A percentile compares a stretch with the other conserved stretches of the same genome.
These are phyloP conservation scores for Sanchytrium tribonematis DNA, from an alignment of 371 early-diverging fungal species.

Conservation along the genomic window DNA sequence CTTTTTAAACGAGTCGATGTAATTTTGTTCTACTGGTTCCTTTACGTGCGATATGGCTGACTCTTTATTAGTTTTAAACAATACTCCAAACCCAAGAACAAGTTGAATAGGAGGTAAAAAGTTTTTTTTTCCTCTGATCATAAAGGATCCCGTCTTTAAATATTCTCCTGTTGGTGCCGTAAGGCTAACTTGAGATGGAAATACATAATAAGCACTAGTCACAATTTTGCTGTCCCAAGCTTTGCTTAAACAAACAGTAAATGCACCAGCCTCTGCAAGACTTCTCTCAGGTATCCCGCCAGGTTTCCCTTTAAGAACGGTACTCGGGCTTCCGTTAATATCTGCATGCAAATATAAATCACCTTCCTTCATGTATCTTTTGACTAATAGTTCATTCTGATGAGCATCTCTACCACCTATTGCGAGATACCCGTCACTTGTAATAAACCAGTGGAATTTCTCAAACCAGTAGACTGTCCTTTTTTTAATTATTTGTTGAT, in stretches of 20 bases:
- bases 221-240: constrained; percentile 96
- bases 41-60: background rate
- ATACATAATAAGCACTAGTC: constrained; percentile 86
- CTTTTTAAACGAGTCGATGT: background rate
- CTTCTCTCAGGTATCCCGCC: constrained; percentile 21
- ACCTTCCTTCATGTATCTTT: constrained; percentile 23
- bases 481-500: background rate
- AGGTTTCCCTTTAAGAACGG: constrained; percentile 43
- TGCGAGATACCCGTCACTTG: constrained; percentile 73
- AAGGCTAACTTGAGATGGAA: constrained; percentile 66
- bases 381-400: constrained; percentile 89
- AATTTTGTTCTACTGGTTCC: background rate
- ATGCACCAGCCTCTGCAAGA: constrained; percentile 73
- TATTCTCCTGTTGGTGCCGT: constrained; percentile 91
- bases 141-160: constrained; percentile 77
- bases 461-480: constrained; percentile 97
- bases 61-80: constrained; percentile 64
- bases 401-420: constrained; percentile 87
- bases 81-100: constrained; percentile 81
- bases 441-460: constrained; percentile 92
- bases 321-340: constrained; percentile 76
- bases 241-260: constrained; percentile 74
- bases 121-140: constrained; percentile 91
- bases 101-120: constrained; percentile 69
- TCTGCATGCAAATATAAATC: constrained; percentile 95